A percentile compares a stretch with the other conserved stretches of the same genome.
phyloP scores from a whole-genome alignment of 176 grass and related monocot genomes.

The Avena sativa region DNA sequence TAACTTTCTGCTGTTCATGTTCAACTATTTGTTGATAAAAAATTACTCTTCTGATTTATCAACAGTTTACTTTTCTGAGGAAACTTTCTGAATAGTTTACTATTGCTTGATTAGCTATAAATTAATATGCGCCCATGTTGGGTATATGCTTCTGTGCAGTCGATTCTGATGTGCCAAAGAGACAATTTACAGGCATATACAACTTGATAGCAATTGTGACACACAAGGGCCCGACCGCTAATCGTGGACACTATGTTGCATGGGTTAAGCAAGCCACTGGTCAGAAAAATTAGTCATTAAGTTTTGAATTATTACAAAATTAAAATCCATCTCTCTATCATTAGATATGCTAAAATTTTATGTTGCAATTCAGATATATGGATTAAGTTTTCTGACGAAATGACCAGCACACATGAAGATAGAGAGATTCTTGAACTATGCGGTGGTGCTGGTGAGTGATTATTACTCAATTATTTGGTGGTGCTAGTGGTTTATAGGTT shows the following conservation, averaged over 20 bases:
- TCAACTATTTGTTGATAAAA: background rate
- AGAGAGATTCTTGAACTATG: background rate
- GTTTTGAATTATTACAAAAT: background rate
- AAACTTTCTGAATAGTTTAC: background rate
- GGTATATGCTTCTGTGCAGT: background rate
- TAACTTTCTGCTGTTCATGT: background rate
- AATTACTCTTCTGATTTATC: background rate
- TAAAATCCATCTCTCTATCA: background rate
- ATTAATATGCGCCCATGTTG: background rate
- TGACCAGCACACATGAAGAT: background rate
- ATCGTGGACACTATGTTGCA: background rate
- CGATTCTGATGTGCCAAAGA: background rate
- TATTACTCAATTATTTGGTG: background rate
- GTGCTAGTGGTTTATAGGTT: no score
- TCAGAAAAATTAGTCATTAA: background rate
- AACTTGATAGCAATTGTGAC: background rate
- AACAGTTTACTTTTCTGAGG: background rate
- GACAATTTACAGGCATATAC: background rate
- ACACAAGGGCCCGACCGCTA: background rate
- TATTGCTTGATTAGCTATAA: background rate
- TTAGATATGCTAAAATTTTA: background rate
- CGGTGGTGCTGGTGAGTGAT: slow-evolving; percentile 1
- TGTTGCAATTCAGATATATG: background rate
- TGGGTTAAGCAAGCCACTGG: background rate
- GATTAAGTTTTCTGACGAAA: background rate